Evolutionary conservation across 495 filamentous ascomycete species (phyloP), one percentile per base, ranked within the genome.

Genomic region (Echria macrotheca): DNA sequence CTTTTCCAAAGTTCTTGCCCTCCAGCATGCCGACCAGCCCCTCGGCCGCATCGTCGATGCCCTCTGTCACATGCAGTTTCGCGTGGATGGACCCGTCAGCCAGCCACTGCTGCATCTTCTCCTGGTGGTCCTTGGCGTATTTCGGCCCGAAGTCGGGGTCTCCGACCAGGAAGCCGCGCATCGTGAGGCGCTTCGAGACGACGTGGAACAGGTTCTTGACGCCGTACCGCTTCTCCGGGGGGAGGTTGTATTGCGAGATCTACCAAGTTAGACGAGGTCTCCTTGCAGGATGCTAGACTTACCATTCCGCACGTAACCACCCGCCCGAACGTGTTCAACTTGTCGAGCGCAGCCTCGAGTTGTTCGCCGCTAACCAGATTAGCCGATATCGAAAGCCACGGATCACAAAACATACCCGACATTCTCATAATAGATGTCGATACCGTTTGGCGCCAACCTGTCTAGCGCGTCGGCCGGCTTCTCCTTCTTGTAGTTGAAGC

Each of bases 391-490:
- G n/a, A n/a, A n/a, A n/a, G n/a, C n/a, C n/a, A n/a, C n/a, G n/a
- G n/a, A n/a, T n/a, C n/a, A n/a, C n/a, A n/a, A n/a, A n/a, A n/a
- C n/a, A n/a, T n/a, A n/a, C n/a, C n/a, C 91, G 15, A 97, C 91
- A 53, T 95, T 96, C 66, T 97, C 91, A 57, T 84, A 97, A 71
- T 96, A 96, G 63, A 97, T 95, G 60, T 96, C 89, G 39, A 96
- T 76, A 9, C 91, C 91, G 23, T 91, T 60, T 0, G 89, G 91
- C 5, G 85, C 86, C 35, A 95, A 69, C 53, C 87, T 76, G 53
- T 72, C 66, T 41, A 96, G 70, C 1, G 89, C 91, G 38, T 86
- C 83, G 1, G 58, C 31, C 77, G 86, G 59, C 78, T 83, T 51
- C 70, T 78, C 74, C 54, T 69, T 75, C 61, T 73, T 70, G 69